These are phyloP conservation scores for Trypanosomatidae sp. DNA, from an alignment of 208 protist genomes.

Conservation along the genomic window DNA sequence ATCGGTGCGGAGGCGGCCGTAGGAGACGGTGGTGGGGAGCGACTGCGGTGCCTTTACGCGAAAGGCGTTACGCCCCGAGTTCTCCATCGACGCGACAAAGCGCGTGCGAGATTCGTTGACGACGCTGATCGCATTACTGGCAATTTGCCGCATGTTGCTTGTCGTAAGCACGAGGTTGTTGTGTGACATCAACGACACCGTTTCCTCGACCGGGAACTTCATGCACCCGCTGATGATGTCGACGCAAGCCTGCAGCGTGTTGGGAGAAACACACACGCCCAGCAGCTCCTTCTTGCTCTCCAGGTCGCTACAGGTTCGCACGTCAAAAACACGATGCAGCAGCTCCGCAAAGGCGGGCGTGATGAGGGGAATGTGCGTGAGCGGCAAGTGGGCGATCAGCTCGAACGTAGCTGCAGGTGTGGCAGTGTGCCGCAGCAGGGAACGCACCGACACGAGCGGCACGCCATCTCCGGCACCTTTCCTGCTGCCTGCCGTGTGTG, in stretches of 20 bases:
- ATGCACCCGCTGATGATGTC: slow-evolving; percentile 42
- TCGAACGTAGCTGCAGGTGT: slow-evolving; percentile 28
- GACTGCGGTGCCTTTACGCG: neutral
- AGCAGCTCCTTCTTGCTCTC: slow-evolving; percentile 33
- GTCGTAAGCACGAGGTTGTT: slow-evolving; percentile 14
- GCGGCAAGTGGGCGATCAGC: slow-evolving; percentile 47
- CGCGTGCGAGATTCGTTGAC: slow-evolving; percentile 30
- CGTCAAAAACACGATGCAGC: slow-evolving; percentile 53
- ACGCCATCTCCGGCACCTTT: neutral
- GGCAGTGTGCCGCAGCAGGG: slow-evolving; percentile 44
- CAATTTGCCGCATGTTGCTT: slow-evolving; percentile 12
- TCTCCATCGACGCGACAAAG: neutral
- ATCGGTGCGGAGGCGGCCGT: no score
- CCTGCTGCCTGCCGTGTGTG: neutral
- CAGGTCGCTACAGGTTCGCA: slow-evolving; percentile 57
- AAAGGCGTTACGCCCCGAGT: neutral
- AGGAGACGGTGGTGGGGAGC: no score
- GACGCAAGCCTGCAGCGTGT: slow-evolving; percentile 45
- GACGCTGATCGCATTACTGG: slow-evolving; percentile 40
- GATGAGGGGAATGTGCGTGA: slow-evolving; percentile 55
- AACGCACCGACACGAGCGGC: slow-evolving; percentile 45
- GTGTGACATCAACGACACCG: slow-evolving; percentile 26
- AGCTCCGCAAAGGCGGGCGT: slow-evolving; percentile 51
- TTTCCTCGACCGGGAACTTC: slow-evolving; percentile 48
- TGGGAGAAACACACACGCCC: slow-evolving; percentile 49